These are phyloP conservation scores for Candida anglica DNA, from an alignment of 805 yeast genomes.

Conservation along the genomic window DNA sequence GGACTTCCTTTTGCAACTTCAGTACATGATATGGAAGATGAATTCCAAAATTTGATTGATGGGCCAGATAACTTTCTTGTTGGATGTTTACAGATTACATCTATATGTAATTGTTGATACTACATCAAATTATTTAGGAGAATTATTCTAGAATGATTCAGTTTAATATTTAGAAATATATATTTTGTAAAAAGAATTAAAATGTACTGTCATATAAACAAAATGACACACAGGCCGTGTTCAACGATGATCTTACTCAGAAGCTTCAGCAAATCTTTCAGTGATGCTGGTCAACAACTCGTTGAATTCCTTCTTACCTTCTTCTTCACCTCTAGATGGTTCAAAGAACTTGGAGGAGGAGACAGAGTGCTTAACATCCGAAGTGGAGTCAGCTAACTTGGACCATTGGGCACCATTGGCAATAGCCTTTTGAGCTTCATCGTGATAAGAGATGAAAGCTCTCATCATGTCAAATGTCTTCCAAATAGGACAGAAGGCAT, in stretches of 20 bases:
- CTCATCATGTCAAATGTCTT: conserved; percentile 98
- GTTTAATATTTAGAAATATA: too few species aligned
- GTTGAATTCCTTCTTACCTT: conserved; percentile 71
- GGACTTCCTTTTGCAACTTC: too few species aligned
- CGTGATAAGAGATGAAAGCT: conserved; percentile 84
- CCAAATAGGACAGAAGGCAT: conserved; percentile 99
- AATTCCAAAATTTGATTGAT: conserved; percentile 10
- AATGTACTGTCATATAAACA: too few species aligned
- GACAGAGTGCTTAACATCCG: conserved; percentile 89
- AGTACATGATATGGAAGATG: conserved; percentile 1
- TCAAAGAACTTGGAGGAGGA: conserved; percentile 94
- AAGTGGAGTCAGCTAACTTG: conserved; percentile 81
- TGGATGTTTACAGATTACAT: conserved; percentile 10
- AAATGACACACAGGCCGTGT: too few species aligned
- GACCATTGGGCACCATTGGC: conserved; percentile 93
- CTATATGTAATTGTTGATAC: conserved; percentile 7
- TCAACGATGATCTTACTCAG: conserved; percentile 61
- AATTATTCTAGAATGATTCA: too few species aligned
- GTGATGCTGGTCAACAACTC: conserved; percentile 69
- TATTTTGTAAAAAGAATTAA: too few species aligned
- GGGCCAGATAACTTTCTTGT: conserved; percentile 15
- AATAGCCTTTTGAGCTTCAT: conserved; percentile 97
- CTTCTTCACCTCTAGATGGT: conserved; percentile 87
- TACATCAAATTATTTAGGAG: too few species aligned
- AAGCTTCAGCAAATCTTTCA: conserved; percentile 92